phyloP scores from a whole-genome alignment of 441 rosid genomes.

The Jatropha multifida region DNA sequence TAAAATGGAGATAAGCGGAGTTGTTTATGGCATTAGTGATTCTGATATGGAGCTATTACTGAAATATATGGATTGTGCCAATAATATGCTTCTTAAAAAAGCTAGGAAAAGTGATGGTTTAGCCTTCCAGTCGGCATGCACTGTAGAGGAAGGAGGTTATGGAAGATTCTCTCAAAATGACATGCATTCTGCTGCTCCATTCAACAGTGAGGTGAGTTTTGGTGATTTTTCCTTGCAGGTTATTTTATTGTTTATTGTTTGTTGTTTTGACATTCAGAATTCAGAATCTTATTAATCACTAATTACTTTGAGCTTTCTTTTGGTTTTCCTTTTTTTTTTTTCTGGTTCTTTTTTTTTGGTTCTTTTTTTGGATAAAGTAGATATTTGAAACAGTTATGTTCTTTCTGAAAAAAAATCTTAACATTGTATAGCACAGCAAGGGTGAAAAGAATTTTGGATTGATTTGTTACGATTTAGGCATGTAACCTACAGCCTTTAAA shows the following conservation, averaged over 20 bases:
- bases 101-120: constrained; percentile 26
- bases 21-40: constrained; percentile 35
- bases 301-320: too few relatives aligned
- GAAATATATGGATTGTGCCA: constrained; percentile 45
- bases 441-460: neutral
- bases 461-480: neutral
- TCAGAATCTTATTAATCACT: neutral
- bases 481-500: neutral
- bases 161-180: constrained; percentile 37
- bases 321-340: neutral
- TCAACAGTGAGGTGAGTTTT: constrained; percentile 46
- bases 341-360: neutral
- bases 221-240: neutral
- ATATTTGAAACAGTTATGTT: neutral
- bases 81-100: constrained; percentile 33
- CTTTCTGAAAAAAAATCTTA: neutral
- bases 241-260: neutral
- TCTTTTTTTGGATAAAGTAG: neutral
- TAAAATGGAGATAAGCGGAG: constrained; percentile 32
- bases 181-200: constrained; percentile 33
- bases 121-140: constrained; percentile 24
- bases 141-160: constrained; percentile 23
- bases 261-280: neutral
- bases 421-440: neutral
- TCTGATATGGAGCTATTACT: constrained; percentile 45